phyloP scores from a whole-genome alignment of 2,329 filamentous ascomycete genomes.

The Beauveria sp. region DNA sequence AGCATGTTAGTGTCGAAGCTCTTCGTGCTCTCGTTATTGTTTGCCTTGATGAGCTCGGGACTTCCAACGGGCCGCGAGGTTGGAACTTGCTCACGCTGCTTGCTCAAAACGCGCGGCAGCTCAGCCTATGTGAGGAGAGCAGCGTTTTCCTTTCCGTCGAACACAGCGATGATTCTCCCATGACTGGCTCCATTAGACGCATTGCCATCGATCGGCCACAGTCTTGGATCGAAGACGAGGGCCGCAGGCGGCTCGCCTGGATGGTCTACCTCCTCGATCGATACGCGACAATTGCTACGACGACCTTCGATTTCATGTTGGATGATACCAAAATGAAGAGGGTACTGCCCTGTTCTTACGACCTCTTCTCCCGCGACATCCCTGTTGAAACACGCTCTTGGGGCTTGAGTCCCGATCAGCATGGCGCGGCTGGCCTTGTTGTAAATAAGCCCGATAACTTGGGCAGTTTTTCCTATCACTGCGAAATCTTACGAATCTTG shows the following conservation, averaged over 20 bases:
- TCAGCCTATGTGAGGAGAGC: constrained; percentile 32
- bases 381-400: constrained; percentile 34
- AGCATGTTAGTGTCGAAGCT: constrained; percentile 32
- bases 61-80: constrained; percentile 34
- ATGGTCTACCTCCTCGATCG: constrained; percentile 38
- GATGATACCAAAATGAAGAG: constrained; percentile 32
- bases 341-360: constrained; percentile 35
- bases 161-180: constrained; percentile 22
- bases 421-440: constrained; percentile 20
- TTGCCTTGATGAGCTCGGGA: constrained; percentile 33
- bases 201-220: constrained; percentile 28
- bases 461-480: constrained; percentile 38
- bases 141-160: constrained; percentile 29
- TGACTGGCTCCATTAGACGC: constrained; percentile 27
- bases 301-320: constrained; percentile 34
- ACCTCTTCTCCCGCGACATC: constrained; percentile 35
- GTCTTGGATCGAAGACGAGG: constrained; percentile 39
- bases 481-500: constrained; percentile 35
- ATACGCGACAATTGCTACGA: constrained; percentile 35
- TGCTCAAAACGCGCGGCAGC: constrained; percentile 31
- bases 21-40: constrained; percentile 34
- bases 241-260: constrained; percentile 34
- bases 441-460: constrained; percentile 35
- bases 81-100: constrained; percentile 35
- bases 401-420: constrained; percentile 18